phyloP scores from a whole-genome alignment of 345 rosid species.

The Pugionium cornutum region DNA sequence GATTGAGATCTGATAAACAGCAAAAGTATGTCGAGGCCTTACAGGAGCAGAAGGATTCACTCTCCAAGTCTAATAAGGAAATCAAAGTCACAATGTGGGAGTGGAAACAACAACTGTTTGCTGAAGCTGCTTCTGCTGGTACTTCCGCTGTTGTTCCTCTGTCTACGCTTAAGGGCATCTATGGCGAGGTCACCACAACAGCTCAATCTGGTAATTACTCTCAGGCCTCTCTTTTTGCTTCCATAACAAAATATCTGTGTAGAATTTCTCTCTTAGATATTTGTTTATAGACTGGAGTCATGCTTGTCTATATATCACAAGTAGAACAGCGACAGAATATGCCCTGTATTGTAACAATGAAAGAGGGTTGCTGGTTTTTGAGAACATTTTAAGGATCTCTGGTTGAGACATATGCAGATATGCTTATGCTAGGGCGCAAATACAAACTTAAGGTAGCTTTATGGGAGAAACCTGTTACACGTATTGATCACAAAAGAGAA shows the following conservation, averaged over 20 bases:
- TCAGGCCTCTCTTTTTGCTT: neutral
- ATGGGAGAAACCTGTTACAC: too few species aligned
- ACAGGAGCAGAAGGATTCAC: slow-evolving; percentile 56
- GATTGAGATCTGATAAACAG: slow-evolving; percentile 60
- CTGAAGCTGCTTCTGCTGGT: slow-evolving; percentile 58
- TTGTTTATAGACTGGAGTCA: neutral
- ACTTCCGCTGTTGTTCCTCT: slow-evolving; percentile 61
- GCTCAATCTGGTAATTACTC: slow-evolving; percentile 43
- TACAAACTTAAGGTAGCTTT: neutral
- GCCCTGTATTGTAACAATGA: neutral
- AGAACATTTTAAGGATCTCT: neutral
- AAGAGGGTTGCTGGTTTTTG: neutral
- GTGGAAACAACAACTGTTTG: slow-evolving; percentile 84
- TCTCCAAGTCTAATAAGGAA: slow-evolving; percentile 55
- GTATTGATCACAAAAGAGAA: neutral
- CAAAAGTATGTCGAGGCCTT: slow-evolving; percentile 59
- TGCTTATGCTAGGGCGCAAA: neutral
- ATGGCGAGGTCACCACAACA: slow-evolving; percentile 58
- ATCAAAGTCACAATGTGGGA: slow-evolving; percentile 72
- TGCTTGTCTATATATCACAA: neutral
- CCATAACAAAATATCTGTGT: neutral
- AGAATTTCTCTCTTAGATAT: too few species aligned
- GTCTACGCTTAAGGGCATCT: slow-evolving; percentile 64
- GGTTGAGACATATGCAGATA: neutral
- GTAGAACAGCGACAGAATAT: neutral